phyloP scores from a whole-genome alignment of 441 rosid genomes.

The Gossypium gossypioides region DNA sequence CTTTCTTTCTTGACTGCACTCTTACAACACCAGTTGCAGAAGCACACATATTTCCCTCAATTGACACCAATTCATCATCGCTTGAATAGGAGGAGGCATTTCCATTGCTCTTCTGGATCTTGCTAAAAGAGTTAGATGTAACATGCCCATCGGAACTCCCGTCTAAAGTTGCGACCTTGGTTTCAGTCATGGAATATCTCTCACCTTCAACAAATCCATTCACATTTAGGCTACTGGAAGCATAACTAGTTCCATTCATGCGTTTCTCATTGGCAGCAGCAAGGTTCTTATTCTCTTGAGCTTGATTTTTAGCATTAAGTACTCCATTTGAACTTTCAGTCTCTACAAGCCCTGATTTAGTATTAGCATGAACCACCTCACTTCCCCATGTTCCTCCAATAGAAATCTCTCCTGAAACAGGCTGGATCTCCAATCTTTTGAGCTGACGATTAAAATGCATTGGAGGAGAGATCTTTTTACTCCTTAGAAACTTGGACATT shows the following conservation, averaged over 20 bases:
- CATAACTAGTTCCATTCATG: conserved; percentile 25
- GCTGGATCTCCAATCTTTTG: conserved; percentile 24
- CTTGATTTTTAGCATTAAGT: conserved; percentile 14
- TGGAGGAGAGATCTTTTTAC: conserved; percentile 47
- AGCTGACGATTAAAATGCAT: conserved; percentile 33
- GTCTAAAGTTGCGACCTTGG: conserved; percentile 21
- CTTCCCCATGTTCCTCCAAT: conserved; percentile 19
- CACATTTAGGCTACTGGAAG: conserved; percentile 23
- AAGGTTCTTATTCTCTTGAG: conserved; percentile 27
- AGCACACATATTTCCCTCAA: conserved; percentile 91
- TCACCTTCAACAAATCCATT: conserved; percentile 20
- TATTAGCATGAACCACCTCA: conserved; percentile 19
- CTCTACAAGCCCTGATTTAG: conserved; percentile 25
- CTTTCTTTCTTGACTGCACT: conserved; percentile 90
- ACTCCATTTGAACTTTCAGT: conserved; percentile 31
- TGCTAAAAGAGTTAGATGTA: conserved; percentile 25
- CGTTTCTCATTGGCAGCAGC: conserved; percentile 24
- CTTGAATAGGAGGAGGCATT: conserved; percentile 32
- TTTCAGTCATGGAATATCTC: conserved; percentile 16
- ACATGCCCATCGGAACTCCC: conserved; percentile 22
- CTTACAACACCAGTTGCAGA: conserved; percentile 96
- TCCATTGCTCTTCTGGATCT: conserved; percentile 25
- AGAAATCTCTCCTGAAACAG: conserved; percentile 28
- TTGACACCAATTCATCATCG: conserved; percentile 44
- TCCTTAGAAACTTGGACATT: conserved; percentile 64